A percentile compares a stretch with the other conserved stretches of the same genome.
These are phyloP conservation scores for Sphenostylis stenocarpa DNA, from an alignment of 306 rosid species.

Conservation along the genomic window DNA sequence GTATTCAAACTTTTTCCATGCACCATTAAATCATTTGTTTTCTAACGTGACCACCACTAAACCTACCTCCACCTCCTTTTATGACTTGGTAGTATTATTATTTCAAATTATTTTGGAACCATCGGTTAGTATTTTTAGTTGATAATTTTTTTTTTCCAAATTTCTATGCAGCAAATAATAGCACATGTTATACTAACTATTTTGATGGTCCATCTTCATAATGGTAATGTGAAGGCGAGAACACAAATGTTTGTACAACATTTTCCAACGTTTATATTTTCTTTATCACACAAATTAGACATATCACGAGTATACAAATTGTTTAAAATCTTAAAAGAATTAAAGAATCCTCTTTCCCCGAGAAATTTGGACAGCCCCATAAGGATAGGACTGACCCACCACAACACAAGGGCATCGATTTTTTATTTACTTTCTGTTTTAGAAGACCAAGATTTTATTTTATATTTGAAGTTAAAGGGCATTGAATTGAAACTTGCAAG, in stretches of 20 bases:
- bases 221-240: constrained; percentile 17
- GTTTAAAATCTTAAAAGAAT: constrained; percentile 24
- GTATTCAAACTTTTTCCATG: not conserved
- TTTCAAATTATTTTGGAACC: no score
- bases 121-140: not conserved
- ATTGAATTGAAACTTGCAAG: constrained; percentile 22
- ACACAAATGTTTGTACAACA: constrained; percentile 19
- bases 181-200: not conserved
- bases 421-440: not conserved
- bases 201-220: constrained; percentile 6
- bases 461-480: constrained; percentile 19
- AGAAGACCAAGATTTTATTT: constrained; percentile 26
- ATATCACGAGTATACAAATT: not conserved
- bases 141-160: no score
- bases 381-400: constrained; percentile 45
- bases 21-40: not conserved
- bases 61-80: constrained; percentile 32
- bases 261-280: not conserved
- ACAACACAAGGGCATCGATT: not conserved
- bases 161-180: constrained; percentile 28
- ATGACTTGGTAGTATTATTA: not conserved
- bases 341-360: constrained; percentile 27
- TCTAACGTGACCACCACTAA: constrained; percentile 28
- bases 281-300: not conserved
- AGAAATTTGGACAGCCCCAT: constrained; percentile 41